Conservation (phyloP, 2,329 filamentous ascomycete species). For the Cytospora chrysosperma region DNA sequence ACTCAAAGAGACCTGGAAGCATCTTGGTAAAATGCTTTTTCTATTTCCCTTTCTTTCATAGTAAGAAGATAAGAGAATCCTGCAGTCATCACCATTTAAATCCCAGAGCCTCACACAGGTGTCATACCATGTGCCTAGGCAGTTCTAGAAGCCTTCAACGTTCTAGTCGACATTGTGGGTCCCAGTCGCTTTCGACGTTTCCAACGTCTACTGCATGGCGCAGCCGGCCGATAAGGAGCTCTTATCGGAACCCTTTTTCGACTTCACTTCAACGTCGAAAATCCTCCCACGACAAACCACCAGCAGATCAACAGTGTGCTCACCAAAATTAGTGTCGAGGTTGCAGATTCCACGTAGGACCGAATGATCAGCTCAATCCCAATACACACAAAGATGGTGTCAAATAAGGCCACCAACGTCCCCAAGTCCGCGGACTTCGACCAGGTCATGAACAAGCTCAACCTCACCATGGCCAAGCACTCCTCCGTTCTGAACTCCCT, state of each 20-base stretch:
- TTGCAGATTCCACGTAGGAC: not conserved
- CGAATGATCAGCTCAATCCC: not conserved
- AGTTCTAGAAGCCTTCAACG: not conserved
- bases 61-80: too few relatives aligned
- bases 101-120: too few relatives aligned
- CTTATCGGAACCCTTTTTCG: not conserved
- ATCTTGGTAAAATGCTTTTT: too few relatives aligned
- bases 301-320: not conserved
- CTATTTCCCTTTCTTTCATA: too few relatives aligned
- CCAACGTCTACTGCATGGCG: not conserved
- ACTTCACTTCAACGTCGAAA: not conserved
- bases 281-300: not conserved
- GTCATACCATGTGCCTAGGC: not conserved
- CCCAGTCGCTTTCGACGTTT: too few relatives aligned
- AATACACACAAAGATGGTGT: not conserved
- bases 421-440: constrained; percentile 40
- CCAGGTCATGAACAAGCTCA: constrained; percentile 43
- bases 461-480: constrained; percentile 39
- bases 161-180: too few relatives aligned
- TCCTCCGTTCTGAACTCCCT: constrained; percentile 34
- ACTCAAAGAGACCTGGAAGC: too few relatives aligned
- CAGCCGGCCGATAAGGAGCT: not conserved
- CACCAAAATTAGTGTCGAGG: not conserved
- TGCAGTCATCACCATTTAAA: too few relatives aligned
- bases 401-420: constrained; percentile 26